phyloP scores from a whole-genome alignment of 805 yeast genomes.

The Wickerhamiella qilinensis region DNA sequence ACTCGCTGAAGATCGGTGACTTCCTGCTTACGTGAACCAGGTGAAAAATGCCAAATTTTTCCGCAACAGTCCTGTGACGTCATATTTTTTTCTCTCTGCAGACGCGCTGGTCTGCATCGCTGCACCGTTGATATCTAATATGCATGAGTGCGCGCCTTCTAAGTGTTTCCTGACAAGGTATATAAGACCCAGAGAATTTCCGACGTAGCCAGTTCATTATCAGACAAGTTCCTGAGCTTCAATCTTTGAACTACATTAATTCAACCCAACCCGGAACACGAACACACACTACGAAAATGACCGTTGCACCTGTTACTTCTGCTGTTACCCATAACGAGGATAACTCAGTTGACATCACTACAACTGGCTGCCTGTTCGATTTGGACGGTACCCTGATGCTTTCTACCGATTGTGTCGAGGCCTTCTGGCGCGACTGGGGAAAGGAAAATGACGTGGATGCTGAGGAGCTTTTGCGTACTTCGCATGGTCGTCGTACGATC shows the following conservation, averaged over 20 bases:
- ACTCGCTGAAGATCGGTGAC: too few relatives aligned
- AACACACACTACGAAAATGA: background rate
- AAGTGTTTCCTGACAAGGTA: background rate
- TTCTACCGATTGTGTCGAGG: slow-evolving; percentile 69
- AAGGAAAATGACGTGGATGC: slow-evolving; percentile 52
- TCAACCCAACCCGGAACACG: too few relatives aligned
- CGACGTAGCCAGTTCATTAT: background rate
- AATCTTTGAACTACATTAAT: too few relatives aligned
- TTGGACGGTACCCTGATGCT: slow-evolving; percentile 78
- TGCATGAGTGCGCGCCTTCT: background rate
- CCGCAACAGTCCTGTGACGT: too few relatives aligned
- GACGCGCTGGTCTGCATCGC: too few relatives aligned
- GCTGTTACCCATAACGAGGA: slow-evolving; percentile 5
- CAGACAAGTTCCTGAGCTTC: too few relatives aligned
- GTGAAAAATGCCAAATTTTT: too few relatives aligned
- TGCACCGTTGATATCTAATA: too few relatives aligned
- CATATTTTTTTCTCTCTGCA: too few relatives aligned
- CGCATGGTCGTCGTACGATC: slow-evolving; percentile 73
- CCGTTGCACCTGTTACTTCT: slow-evolving; percentile 2
- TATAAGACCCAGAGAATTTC: background rate
- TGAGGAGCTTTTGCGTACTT: slow-evolving; percentile 51
- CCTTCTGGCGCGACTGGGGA: slow-evolving; percentile 66
- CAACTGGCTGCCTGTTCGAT: slow-evolving; percentile 50
- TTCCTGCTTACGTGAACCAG: too few relatives aligned
- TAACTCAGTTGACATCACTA: slow-evolving; percentile 15